Evolutionary conservation across 192 early-diverging fungal species (phyloP), one percentile per base, ranked within the genome.

Genomic region (Dissophora globulifera): DNA sequence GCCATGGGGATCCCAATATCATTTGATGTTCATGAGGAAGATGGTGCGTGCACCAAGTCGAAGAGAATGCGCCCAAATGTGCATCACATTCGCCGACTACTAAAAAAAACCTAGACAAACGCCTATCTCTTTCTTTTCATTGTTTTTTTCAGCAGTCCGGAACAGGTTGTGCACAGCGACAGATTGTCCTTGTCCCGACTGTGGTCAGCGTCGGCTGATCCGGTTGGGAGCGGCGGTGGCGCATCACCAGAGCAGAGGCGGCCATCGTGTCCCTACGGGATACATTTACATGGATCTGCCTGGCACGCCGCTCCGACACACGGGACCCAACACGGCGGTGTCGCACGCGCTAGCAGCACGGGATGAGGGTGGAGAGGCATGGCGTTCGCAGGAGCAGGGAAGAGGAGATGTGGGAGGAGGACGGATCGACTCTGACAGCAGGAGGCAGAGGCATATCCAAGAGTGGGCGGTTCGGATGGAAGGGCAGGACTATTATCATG

Each of bases 381-480:
- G n/a, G n/a, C n/a, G n/a, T n/a, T n/a, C n/a, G n/a, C n/a, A n/a
- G 38, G 13, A 7, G 38, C 38, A 40, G 13, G 23, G 22, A 4
- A 45, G 22, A 4, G 41, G 10, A 19, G 26, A 40, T n/a, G 15
- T 1, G 29, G 3, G 52, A 8, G 9, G 16, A 9, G 52, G 10
- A 16, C 8, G n/a, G 52, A 35, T 4, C 52, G 27, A 32, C 5
- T 25, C 4, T 42, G 26, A 11, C 38, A 30, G 15, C 27, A 45
- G 26, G 56, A 33, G 45, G 35, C 25, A 45, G 1, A 30, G 35
- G 25, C 19, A 38, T 19, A 45, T 27, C 27, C 60, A 51, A 17
- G 69, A 49, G n/a, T 70, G 68, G 59, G 59, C 68, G 31, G 35
- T 48, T 26, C 25, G 26, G 13, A 40, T 54, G 29, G 53, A 66